A percentile compares a stretch with the other conserved stretches of the same genome.
phyloP scores from a whole-genome alignment of 768 basidiomycete species.

The Melanogaster broomeanus region DNA sequence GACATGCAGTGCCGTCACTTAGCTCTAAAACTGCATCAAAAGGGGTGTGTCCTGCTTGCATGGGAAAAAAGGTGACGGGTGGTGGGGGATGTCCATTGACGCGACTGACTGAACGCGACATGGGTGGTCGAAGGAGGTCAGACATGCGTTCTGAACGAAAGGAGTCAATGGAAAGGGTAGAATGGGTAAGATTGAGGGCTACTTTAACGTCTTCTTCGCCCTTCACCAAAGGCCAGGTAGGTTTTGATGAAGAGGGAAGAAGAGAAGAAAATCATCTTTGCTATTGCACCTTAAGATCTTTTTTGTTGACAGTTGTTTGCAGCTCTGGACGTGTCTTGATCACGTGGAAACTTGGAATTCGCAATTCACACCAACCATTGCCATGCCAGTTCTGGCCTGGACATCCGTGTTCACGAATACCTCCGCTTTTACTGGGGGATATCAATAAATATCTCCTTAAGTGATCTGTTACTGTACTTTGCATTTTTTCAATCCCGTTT shows the following conservation, averaged over 20 bases:
- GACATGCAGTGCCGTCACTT: slow-evolving; percentile 82
- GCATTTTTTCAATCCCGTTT: not conserved
- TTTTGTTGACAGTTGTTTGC: slow-evolving; percentile 29
- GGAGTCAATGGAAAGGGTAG: not conserved
- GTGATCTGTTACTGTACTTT: not conserved
- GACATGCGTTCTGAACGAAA: slow-evolving; percentile 12
- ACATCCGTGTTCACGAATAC: no score
- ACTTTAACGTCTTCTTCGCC: slow-evolving; percentile 44
- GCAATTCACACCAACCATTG: no score
- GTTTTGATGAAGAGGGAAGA: slow-evolving; percentile 54
- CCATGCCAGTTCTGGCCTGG: no score
- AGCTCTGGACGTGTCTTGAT: slow-evolving; percentile 3
- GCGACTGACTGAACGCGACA: slow-evolving; percentile 47
- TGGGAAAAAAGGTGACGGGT: slow-evolving; percentile 36
- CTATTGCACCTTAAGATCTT: slow-evolving; percentile 7
- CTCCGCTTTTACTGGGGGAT: not conserved
- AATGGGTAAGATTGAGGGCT: slow-evolving; percentile 5
- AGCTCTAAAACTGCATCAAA: slow-evolving; percentile 83
- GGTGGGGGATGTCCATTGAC: slow-evolving; percentile 35
- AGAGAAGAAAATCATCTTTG: slow-evolving; percentile 30
- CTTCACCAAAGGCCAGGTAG: slow-evolving; percentile 40
- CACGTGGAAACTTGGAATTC: no score
- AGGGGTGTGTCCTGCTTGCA: slow-evolving; percentile 19
- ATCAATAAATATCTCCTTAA: not conserved
- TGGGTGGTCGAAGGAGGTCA: slow-evolving; percentile 39